Percentiles rank a stretch among this genome's conserved stretches.
phyloP scores from a whole-genome alignment of 2,329 filamentous ascomycete genomes.

The Hortaea sp. region DNA sequence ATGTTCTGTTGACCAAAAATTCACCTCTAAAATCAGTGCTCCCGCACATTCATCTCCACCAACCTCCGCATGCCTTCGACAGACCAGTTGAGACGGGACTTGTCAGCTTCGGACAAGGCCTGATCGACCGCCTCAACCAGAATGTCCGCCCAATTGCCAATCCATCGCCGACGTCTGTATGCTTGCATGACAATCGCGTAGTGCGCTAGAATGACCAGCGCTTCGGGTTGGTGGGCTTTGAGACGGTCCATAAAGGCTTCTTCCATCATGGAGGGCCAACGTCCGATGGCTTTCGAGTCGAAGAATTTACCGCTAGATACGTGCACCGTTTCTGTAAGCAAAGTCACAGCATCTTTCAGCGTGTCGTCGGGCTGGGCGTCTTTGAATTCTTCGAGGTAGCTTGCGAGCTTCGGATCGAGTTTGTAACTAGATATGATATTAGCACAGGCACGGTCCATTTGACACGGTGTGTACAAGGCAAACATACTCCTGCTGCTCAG shows the following conservation, averaged over 20 bases:
- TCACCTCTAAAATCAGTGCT: too few species aligned
- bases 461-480: too few species aligned
- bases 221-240: constrained; percentile 10
- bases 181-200: constrained; percentile 11
- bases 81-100: constrained; percentile 1
- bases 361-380: not conserved
- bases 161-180: constrained; percentile 15
- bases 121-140: constrained; percentile 12
- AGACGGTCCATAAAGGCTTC: constrained; percentile 14
- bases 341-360: constrained; percentile 1
- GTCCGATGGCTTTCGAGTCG: constrained; percentile 13
- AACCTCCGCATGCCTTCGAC: not conserved
- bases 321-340: constrained; percentile 8
- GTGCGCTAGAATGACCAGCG: constrained; percentile 13
- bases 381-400: not conserved
- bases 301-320: constrained; percentile 1
- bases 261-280: constrained; percentile 15
- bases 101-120: constrained; percentile 4
- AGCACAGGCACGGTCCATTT: too few species aligned
- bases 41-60: not conserved
- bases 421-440: too few species aligned
- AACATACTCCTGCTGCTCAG: not conserved
- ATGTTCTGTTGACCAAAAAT: too few species aligned
- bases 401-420: not conserved
- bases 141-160: constrained; percentile 13